Percentiles rank a stretch among this genome's conserved stretches.
Conservation (phyloP, 2,329 filamentous ascomycete genomes). For the Chaetomiaceae sp. region DNA sequence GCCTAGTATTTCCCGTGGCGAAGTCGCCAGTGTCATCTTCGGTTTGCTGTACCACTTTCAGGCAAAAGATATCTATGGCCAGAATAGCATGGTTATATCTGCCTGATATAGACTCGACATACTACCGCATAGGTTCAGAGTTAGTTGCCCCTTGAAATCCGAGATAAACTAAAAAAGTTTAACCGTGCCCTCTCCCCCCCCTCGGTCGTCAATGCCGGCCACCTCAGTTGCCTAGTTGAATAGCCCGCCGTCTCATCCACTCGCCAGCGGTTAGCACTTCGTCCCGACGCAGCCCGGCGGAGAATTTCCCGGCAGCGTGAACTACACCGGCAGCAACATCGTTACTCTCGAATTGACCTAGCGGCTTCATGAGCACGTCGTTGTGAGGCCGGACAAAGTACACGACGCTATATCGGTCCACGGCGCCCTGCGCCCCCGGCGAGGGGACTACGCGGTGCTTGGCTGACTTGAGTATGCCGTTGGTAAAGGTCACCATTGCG, state of each 20-base stretch:
- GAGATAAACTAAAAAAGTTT: no score
- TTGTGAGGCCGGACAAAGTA: conserved; percentile 36
- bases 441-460: conserved; percentile 35
- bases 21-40: no score
- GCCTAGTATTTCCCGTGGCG: no score
- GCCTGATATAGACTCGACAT: no score
- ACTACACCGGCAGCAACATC: background rate
- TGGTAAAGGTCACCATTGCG: conserved; percentile 35
- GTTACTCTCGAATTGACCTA: background rate
- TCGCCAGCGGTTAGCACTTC: conserved; percentile 14
- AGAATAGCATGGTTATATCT: no score
- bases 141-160: no score
- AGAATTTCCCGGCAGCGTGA: conserved; percentile 21
- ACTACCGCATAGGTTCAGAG: no score
- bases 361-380: conserved; percentile 28
- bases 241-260: conserved; percentile 16
- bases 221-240: conserved; percentile 14
- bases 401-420: conserved; percentile 33
- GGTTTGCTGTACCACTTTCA: no score
- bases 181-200: no score
- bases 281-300: conserved; percentile 3
- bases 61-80: no score
- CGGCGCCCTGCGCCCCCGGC: conserved; percentile 31
- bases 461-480: conserved; percentile 33
- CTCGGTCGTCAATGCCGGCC: background rate